These are phyloP conservation scores for Ceratocystis diversiconidia DNA, from an alignment of 2,329 filamentous ascomycete species.

Conservation along the genomic window DNA sequence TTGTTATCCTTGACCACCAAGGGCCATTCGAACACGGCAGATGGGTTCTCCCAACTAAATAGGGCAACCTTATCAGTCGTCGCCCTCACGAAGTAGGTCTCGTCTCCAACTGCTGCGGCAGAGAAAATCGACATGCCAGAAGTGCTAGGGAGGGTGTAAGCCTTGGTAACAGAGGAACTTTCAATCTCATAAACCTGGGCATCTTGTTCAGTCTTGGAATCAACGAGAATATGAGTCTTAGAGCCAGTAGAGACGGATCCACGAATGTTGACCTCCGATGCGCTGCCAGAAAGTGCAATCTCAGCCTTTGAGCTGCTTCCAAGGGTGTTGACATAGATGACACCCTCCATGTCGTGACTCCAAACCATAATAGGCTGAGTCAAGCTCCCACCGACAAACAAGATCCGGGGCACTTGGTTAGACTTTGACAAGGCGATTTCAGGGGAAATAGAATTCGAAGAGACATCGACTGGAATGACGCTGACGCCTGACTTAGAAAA, in stretches of 20 bases:
- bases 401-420: constrained; percentile 47
- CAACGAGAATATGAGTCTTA: constrained; percentile 70
- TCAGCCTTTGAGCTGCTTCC: constrained; percentile 44
- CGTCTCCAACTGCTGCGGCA: constrained; percentile 59
- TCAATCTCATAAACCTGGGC: constrained; percentile 54
- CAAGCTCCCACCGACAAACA: constrained; percentile 63
- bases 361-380: constrained; percentile 62
- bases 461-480: constrained; percentile 56
- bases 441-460: constrained; percentile 56
- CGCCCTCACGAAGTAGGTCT: constrained; percentile 79
- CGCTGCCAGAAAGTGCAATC: constrained; percentile 35
- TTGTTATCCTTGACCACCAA: constrained; percentile 34
- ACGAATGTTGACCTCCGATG: constrained; percentile 49
- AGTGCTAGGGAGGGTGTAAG: constrained; percentile 63
- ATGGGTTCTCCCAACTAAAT: constrained; percentile 62
- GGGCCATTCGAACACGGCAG: constrained; percentile 61
- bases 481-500: constrained; percentile 27
- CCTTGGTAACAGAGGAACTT: constrained; percentile 33
- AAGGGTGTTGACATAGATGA: constrained; percentile 58
- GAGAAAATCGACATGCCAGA: constrained; percentile 62
- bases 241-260: constrained; percentile 59
- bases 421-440: constrained; percentile 61
- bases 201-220: constrained; percentile 63
- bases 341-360: constrained; percentile 43
- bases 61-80: constrained; percentile 60